These are phyloP conservation scores for Quercus gilva DNA, from an alignment of 306 rosid genomes.

Conservation along the genomic window DNA sequence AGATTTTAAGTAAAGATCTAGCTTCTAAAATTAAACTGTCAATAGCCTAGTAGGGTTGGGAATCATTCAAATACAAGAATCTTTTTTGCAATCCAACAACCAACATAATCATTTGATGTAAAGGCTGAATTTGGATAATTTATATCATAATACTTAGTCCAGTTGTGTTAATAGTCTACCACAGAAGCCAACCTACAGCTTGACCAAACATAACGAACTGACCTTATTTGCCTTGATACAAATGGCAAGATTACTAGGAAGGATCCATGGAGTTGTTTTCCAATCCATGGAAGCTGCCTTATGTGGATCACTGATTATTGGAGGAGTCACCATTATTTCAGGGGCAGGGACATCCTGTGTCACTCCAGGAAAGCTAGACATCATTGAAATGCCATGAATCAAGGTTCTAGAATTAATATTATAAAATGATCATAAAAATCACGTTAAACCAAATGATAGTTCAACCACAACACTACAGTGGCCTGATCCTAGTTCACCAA, in stretches of 20 bases:
- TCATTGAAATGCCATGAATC: constrained; percentile 2
- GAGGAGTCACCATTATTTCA: constrained; percentile 81
- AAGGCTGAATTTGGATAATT: neutral
- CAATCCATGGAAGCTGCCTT: constrained; percentile 84
- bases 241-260: constrained; percentile 91
- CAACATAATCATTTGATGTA: neutral
- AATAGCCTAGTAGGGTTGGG: no score
- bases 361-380: constrained; percentile 18
- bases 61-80: no score
- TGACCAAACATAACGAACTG: constrained; percentile 26
- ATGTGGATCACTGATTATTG: constrained; percentile 58
- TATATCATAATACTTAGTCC: neutral
- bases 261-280: constrained; percentile 99
- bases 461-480: neutral
- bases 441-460: neutral
- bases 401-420: neutral
- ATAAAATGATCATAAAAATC: neutral
- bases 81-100: neutral
- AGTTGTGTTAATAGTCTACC: neutral
- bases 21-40: no score
- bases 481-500: neutral
- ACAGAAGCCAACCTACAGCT: neutral
- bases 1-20: no score
- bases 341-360: constrained; percentile 86
- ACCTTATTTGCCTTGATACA: constrained; percentile 88